Evolutionary conservation across 352 stramenopile species (phyloP), one percentile per base, ranked within the genome.

Genomic region (Phytophthora melonis): DNA sequence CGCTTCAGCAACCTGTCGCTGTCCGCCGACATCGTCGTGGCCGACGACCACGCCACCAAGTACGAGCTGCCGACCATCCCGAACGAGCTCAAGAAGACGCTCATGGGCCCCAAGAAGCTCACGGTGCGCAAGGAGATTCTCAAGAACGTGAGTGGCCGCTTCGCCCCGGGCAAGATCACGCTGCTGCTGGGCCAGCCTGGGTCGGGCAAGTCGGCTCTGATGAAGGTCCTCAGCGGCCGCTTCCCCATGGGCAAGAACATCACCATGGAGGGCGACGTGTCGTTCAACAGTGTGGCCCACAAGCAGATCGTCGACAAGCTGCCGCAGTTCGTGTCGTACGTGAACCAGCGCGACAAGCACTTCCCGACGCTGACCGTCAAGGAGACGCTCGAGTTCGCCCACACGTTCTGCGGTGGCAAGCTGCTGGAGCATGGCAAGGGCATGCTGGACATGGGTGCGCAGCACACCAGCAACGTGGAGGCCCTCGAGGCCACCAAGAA

Each of bases 371-470:
- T 88, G 7, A 85, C 81, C 3, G 81, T 87, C 18, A 72, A 76
- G 50, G 81, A 88, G 68, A 89, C 81, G 41, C 65, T 87, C 16
- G 54, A 80, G 52, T 89, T 87, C 57, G 77, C 81, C n/a, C 65
- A 84, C 66, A 55, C 58, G 25, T 84, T 72, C 64, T 81, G 61
- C 54, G 74, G 72, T 52, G 50, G 52, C 7, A 32, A 32, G 27
- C 27, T 32, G 27, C 27, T 32, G 27, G 27, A 32, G 27, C 27
- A 32, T 32, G 27, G 27, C 27, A 32, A 32, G 27, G 86, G 58
- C 5, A 65, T 65, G 58, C 41, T 64, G 41, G 57, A 63, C 18
- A 64, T 64, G 59, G 45, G 59, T 25, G 23, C 60, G 18, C n/a
- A 23, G 2, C 45, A 43, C 13, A 27, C 54, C 18, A 52, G 23